Base-by-base conservation (phyloP, 371 early-diverging fungal species). In the Aphelidium insulamus region DNA sequence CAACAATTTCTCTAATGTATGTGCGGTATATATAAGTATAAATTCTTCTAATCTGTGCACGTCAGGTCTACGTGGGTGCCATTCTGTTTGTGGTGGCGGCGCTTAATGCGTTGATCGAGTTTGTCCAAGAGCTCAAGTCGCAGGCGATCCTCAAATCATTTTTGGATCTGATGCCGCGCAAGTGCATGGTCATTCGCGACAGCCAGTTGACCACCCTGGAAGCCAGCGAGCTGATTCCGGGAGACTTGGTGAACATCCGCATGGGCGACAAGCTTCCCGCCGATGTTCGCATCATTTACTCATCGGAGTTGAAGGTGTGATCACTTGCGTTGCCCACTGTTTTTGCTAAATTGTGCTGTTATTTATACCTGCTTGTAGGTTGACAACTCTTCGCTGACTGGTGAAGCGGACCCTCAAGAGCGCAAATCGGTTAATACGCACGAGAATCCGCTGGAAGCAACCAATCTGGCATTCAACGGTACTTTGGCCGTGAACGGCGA, bases 251-350 rank as follows among this genome's bases (percentile, higher is more conserved):
- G 18, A 68, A 65, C 31, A 52, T 85, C 20, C 66, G 69, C 26
- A 69, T 75, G 66, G 95, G 95, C 32, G 90, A 91, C 57, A 91
- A 88, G 49, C 48, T 84, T 10, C 88, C 91, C 2, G 92, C 94
- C 3, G 95, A 94, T 62, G 45, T 83, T 28, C 48, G 52, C 32
- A 33, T 94, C 17, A 75, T 76, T 40, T 40, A 59, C 29, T 52
- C 64, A 27, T 62, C 62, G 12, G 87, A 94, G 16, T 53, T 91
- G 39, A 84, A 91, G 51, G n/a, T n/a, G n/a, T n/a, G n/a, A n/a
- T n/a, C n/a, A n/a, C n/a, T n/a, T n/a, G n/a, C n/a, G n/a, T n/a
- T n/a, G n/a, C n/a, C n/a, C n/a, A n/a, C n/a, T n/a, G n/a, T n/a
- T n/a, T n/a, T n/a, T n/a, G n/a, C n/a, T n/a, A n/a, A n/a, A n/a